These are phyloP conservation scores for Pichia heedii DNA, from an alignment of 805 yeast genomes.

Conservation along the genomic window DNA sequence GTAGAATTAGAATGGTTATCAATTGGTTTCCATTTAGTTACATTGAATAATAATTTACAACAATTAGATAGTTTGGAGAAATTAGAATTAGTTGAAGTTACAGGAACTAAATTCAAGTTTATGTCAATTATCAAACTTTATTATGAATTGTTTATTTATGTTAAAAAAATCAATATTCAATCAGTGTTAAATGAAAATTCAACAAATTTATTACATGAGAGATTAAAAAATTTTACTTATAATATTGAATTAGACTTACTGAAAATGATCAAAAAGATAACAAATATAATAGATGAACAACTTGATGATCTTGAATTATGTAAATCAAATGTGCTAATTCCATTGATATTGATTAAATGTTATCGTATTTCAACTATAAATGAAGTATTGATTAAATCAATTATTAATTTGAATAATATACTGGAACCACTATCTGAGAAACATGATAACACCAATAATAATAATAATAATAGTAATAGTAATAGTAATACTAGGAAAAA, in stretches of 20 bases:
- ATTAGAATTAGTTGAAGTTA: constrained; percentile 8
- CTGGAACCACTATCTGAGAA: constrained; percentile 3
- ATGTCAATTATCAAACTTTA: constrained; percentile 19
- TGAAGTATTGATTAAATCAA: constrained; percentile 14
- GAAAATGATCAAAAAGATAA: constrained; percentile 21
- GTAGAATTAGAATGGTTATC: constrained; percentile 16
- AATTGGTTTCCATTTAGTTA: constrained; percentile 20
- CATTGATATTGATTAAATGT: constrained; percentile 21
- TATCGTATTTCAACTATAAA: constrained; percentile 16
- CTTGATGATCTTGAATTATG: constrained; percentile 23
- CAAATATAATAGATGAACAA: constrained; percentile 24
- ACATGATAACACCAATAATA: neutral
- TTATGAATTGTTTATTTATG: constrained; percentile 15
- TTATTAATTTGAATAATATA: constrained; percentile 18
- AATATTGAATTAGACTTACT: constrained; percentile 25
- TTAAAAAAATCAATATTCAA: constrained; percentile 7
- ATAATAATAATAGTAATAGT: neutral
- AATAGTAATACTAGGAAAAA: constrained; percentile 1
- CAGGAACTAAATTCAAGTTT: constrained; percentile 20
- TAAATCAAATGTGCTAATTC: constrained; percentile 20
- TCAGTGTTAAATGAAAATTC: neutral
- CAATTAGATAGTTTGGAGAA: constrained; percentile 11
- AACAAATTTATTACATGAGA: neutral
- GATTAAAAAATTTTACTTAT: constrained; percentile 16
- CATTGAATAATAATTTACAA: constrained; percentile 14